These are phyloP conservation scores for Corylus heterophylla DNA, from an alignment of 306 rosid genomes.

Conservation along the genomic window DNA sequence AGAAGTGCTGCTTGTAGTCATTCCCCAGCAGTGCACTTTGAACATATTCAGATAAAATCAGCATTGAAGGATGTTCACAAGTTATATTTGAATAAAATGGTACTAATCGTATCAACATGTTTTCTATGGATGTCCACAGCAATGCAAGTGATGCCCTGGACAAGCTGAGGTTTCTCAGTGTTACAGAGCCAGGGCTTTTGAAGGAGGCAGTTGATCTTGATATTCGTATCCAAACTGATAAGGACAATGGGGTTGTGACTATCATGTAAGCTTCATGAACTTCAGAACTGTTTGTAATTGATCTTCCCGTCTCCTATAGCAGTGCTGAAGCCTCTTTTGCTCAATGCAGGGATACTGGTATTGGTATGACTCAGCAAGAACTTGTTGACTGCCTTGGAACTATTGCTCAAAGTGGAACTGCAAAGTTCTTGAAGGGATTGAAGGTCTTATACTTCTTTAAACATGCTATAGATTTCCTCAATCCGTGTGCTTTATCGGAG, in stretches of 20 bases:
- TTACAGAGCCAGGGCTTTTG: conserved; percentile 69
- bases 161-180: conserved; percentile 88
- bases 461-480: conserved; percentile 14
- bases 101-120: conserved; percentile 6
- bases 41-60: neutral
- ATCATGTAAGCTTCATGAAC: conserved; percentile 57
- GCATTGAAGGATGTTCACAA: neutral
- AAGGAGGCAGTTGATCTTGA: conserved; percentile 79
- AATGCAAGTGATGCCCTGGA: conserved; percentile 99
- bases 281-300: neutral
- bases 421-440: conserved; percentile 86
- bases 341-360: conserved; percentile 80
- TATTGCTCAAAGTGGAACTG: conserved; percentile 98
- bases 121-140: conserved; percentile 38
- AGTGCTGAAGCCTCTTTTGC: conserved; percentile 19
- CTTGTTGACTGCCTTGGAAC: conserved; percentile 98
- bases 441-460: conserved; percentile 49
- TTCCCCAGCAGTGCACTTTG: neutral
- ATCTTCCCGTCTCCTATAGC: neutral
- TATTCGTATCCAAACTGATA: conserved; percentile 79
- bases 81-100: neutral
- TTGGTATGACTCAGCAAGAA: conserved; percentile 92
- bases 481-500: conserved; percentile 9
- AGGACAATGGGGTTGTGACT: conserved; percentile 77
- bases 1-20: neutral